Evolutionary conservation across 768 basidiomycete species (phyloP), one percentile per base, ranked within the genome.

Genomic region (Mycena vitilis): DNA sequence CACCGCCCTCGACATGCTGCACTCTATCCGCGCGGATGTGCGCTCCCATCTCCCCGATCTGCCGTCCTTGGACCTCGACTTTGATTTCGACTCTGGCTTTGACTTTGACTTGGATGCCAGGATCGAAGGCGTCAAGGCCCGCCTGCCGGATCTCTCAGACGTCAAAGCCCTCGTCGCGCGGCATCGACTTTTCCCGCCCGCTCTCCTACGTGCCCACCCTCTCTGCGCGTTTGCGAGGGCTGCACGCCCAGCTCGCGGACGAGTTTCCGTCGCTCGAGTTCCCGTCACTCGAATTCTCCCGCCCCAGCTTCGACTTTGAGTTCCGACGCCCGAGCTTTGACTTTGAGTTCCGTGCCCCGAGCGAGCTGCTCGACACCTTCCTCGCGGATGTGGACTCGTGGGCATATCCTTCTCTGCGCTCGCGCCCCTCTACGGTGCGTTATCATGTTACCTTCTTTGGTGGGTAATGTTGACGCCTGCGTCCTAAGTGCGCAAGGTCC

Each of bases 1-100:
- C 36, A 87, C 86, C n/a, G 89, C 88, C 10, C 78, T 90, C 20
- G 87, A 91, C 54, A 90, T 92, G 85, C 86, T 95, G 58, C 85
- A 88, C 47, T 81, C 85, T 58, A 91, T 94, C 51, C 87, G 91
- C 56, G 82, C 85, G 0, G 91, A 92, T 38, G 89, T 92, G 30
- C 84, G 83, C 68, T 88, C 87, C 0, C 85, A 91, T 70, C 80
- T 91, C n/a, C 89, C 89, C 3, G 86, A 84, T 76, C 66, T 66
- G n/a, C 42, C 82, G 83, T 23, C 49, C 23, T n/a, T 60, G 4
- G n/a, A 20, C 1, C 18, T 15, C 22, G 40, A 44, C 34, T 25
- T 48, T 23, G 22, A 38, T 38, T 51, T 58, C n/a, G 44, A 44
- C 22, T 58, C 34, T 20, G 82, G 84, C 70, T 77, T 84, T 13